These are phyloP conservation scores for Clavariopsis aquatica DNA, from an alignment of 495 filamentous ascomycete species.

Conservation along the genomic window DNA sequence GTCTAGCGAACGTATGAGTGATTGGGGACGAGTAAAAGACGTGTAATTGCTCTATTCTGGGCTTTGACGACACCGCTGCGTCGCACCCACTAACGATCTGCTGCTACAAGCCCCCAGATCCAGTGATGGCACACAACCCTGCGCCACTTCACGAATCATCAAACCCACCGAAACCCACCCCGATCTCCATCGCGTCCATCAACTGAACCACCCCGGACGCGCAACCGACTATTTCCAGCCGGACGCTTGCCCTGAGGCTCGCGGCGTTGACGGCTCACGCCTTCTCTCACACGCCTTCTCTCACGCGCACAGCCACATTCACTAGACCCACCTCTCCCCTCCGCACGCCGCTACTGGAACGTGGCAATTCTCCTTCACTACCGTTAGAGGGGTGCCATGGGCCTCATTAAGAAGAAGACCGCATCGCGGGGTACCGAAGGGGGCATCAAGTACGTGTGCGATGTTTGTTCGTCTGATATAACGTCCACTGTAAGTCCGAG, in stretches of 20 bases:
- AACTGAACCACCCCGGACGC: not conserved
- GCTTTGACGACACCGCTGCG: not conserved
- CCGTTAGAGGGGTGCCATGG: constrained; percentile 58
- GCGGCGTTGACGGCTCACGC: constrained; percentile 6
- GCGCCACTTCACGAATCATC: not conserved
- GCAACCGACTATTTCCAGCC: not conserved
- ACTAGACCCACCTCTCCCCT: constrained; percentile 2
- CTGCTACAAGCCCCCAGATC: not conserved
- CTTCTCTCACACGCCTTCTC: not conserved
- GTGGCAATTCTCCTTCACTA: not conserved
- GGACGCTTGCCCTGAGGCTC: not conserved
- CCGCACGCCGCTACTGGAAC: not conserved
- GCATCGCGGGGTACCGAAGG: constrained; percentile 85
- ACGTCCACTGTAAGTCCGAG: constrained; percentile 76
- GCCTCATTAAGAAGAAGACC: constrained; percentile 95
- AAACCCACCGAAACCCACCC: not conserved
- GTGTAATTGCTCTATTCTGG: not conserved
- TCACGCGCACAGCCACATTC: constrained; percentile 26
- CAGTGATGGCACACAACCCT: too few species aligned
- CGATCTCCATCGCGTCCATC: not conserved
- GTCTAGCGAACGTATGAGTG: not conserved
- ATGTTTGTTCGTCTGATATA: constrained; percentile 93
- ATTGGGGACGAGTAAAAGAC: not conserved
- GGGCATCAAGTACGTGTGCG: constrained; percentile 92
- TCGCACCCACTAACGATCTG: not conserved